These are phyloP conservation scores for Saccharomycopsis synnaedendra DNA, from an alignment of 805 yeast genomes.

Conservation along the genomic window DNA sequence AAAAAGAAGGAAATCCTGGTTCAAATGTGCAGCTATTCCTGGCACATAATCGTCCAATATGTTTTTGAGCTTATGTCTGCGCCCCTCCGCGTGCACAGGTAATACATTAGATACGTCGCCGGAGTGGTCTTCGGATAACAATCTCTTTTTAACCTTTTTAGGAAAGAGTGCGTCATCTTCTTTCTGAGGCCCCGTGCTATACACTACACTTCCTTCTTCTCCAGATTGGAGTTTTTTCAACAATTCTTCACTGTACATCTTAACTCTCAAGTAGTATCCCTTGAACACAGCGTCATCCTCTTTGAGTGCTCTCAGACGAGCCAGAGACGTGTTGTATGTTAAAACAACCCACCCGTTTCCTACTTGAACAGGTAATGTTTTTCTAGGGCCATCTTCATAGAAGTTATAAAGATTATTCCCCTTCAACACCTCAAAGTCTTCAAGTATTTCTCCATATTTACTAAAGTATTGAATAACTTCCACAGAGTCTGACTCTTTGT, in stretches of 20 bases:
- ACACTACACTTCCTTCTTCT: neutral
- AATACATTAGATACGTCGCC: no score
- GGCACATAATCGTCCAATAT: no score
- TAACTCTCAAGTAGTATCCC: slow-evolving; percentile 3
- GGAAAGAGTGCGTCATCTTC: neutral
- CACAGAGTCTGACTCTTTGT: slow-evolving; percentile 64
- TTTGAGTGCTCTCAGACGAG: slow-evolving; percentile 75
- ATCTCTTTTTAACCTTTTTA: neutral
- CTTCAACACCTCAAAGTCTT: slow-evolving; percentile 46
- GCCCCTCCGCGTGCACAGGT: no score
- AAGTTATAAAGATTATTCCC: slow-evolving; percentile 4
- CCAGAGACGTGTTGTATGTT: slow-evolving; percentile 63
- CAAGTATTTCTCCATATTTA: slow-evolving; percentile 71
- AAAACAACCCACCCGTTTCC: slow-evolving; percentile 90
- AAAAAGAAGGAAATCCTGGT: no score
- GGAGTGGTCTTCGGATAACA: neutral
- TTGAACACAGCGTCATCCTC: slow-evolving; percentile 51
- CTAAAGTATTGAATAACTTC: slow-evolving; percentile 61
- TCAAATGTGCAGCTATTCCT: no score
- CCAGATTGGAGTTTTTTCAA: neutral
- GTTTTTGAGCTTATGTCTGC: no score
- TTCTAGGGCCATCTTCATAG: slow-evolving; percentile 6
- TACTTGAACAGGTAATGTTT: slow-evolving; percentile 51
- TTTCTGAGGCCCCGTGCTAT: neutral
- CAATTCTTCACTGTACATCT: slow-evolving; percentile 3